Evolutionary conservation across 1,139 yeast species (phyloP).

Genomic region (Candida mesenterica): DNA sequence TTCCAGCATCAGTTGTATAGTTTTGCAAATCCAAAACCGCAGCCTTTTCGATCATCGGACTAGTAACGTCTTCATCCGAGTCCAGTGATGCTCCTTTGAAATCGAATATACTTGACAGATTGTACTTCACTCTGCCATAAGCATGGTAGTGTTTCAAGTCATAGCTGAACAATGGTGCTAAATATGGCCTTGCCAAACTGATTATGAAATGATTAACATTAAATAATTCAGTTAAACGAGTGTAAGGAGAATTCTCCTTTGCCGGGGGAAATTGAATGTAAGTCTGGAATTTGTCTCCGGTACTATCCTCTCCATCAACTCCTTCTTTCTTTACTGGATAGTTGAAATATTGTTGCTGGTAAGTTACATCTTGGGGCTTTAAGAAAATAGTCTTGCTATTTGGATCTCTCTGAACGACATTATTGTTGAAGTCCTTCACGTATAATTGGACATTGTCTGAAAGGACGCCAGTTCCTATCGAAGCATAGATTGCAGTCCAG

Average conservation of each 20-base stretch:
- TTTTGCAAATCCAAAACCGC: constrained; percentile 4
- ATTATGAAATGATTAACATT: constrained; percentile 91
- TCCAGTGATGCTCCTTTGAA: constrained; percentile 6
- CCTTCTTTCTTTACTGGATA: constrained; percentile 16
- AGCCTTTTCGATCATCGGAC: constrained; percentile 2
- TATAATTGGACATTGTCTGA: constrained; percentile 61
- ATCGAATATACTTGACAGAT: constrained; percentile 10
- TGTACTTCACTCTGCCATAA: constrained; percentile 35
- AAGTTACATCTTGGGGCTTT: constrained; percentile 49
- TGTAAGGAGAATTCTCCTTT: constrained; percentile 63
- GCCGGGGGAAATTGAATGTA: constrained; percentile 19
- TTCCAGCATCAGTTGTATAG: constrained; percentile 28
- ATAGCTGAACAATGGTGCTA: constrained; percentile 83
- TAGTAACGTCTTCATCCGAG: constrained; percentile 7
- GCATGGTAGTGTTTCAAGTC: constrained; percentile 66
- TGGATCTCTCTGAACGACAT: constrained; percentile 46
- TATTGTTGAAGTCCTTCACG: constrained; percentile 66
- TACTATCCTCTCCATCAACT: constrained; percentile 11
- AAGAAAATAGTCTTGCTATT: constrained; percentile 34
- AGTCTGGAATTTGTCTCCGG: constrained; percentile 9
- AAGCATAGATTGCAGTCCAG: constrained; percentile 79
- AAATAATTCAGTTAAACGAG: constrained; percentile 84
- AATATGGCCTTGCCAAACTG: constrained; percentile 86
- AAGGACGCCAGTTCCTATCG: constrained; percentile 67
- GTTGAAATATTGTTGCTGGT: constrained; percentile 40